Percentiles rank a stretch among this genome's conserved stretches.
Conservation (phyloP, 2,329 filamentous ascomycete genomes). For the Neophaeococcomyces aloes region DNA sequence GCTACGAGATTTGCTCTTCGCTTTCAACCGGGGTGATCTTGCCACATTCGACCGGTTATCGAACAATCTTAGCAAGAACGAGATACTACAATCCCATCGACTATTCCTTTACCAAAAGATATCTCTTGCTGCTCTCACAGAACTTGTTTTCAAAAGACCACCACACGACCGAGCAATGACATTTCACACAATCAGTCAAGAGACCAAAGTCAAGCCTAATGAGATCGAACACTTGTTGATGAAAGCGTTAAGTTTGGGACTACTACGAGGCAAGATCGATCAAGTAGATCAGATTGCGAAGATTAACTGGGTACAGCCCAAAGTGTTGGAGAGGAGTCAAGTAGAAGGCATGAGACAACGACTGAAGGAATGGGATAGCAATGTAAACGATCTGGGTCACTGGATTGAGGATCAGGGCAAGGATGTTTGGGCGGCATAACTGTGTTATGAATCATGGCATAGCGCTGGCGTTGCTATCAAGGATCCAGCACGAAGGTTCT, state of each 20-base stretch:
- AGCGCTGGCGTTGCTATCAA: constrained; percentile 17
- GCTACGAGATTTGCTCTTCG: constrained; percentile 91
- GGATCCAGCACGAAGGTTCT: not conserved
- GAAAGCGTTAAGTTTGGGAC: constrained; percentile 91
- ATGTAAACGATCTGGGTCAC: constrained; percentile 89
- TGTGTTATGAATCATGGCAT: constrained; percentile 7
- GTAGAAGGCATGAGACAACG: constrained; percentile 84
- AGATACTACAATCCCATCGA: constrained; percentile 67
- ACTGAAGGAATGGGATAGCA: constrained; percentile 87
- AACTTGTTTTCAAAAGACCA: constrained; percentile 89
- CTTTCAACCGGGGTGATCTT: constrained; percentile 93
- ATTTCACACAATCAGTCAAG: constrained; percentile 74
- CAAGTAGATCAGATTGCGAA: constrained; percentile 89
- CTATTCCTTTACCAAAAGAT: constrained; percentile 93
- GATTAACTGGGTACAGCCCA: constrained; percentile 98
- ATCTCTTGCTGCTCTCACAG: constrained; percentile 87
- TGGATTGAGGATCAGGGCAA: constrained; percentile 92
- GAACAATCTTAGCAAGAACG: constrained; percentile 68
- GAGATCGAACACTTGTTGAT: constrained; percentile 98
- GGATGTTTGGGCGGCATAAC: constrained; percentile 82
- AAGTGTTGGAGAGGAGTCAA: constrained; percentile 91
- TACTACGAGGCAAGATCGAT: constrained; percentile 86
- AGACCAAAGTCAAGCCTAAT: constrained; percentile 81
- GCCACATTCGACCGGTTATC: constrained; percentile 74
- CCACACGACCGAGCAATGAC: constrained; percentile 93